Conservation (phyloP, 1,139 yeast species). For the Geotrichum armillariae region DNA sequence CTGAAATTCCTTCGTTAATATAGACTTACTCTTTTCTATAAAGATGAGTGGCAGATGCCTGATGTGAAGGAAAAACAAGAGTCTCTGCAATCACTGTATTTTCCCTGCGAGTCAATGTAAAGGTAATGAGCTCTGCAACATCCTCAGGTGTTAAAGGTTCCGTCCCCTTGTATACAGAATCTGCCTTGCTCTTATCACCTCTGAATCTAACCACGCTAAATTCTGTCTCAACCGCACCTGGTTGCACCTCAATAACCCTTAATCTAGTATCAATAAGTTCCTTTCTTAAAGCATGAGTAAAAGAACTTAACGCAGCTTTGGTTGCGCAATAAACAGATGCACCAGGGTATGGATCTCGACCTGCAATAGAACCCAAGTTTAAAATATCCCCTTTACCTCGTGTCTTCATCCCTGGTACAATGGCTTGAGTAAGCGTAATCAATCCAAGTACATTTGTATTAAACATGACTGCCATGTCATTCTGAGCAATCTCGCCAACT, state of each 20-base stretch:
- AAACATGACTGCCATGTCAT: conserved; percentile 64
- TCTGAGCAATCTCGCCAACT: conserved; percentile 57
- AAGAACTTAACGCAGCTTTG: conserved; percentile 77
- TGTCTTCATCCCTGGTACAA: conserved; percentile 49
- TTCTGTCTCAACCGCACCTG: conserved; percentile 89
- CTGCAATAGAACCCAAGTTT: conserved; percentile 85
- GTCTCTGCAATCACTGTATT: conserved; percentile 81
- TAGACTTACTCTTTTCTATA: conserved; percentile 36
- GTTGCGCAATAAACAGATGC: conserved; percentile 90
- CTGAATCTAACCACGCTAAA: conserved; percentile 74
- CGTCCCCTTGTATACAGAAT: conserved; percentile 68
- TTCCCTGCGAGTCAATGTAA: conserved; percentile 62
- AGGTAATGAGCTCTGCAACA: conserved; percentile 78
- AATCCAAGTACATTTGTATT: conserved; percentile 74
- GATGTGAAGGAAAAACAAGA: conserved; percentile 73
- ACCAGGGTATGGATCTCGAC: conserved; percentile 81
- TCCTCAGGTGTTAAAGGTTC: conserved; percentile 76
- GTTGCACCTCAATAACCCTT: conserved; percentile 80
- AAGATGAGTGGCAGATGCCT: conserved; percentile 70
- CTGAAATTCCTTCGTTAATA: conserved; percentile 40
- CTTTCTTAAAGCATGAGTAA: conserved; percentile 73
- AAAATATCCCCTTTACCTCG: conserved; percentile 73
- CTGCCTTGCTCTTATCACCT: conserved; percentile 70
- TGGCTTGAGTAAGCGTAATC: conserved; percentile 65
- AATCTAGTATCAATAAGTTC: conserved; percentile 72